phyloP scores from a whole-genome alignment of 2,329 filamentous ascomycete genomes.

The Huntiella savannae region DNA sequence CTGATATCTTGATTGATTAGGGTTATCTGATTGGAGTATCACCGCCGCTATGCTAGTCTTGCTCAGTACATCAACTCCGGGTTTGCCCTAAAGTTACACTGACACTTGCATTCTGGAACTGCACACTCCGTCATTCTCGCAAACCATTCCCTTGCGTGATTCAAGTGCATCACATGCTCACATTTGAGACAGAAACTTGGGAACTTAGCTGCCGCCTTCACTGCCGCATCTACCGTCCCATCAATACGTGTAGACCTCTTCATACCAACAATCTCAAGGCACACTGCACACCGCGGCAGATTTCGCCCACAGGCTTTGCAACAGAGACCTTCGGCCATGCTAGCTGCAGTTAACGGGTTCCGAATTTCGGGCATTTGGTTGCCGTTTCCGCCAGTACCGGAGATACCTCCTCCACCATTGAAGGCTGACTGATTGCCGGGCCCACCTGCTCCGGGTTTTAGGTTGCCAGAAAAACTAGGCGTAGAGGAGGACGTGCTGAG shows the following conservation, averaged over 20 bases:
- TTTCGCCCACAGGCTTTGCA: constrained; percentile 49
- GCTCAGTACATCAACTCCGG: constrained; percentile 33
- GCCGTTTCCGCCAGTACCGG: too few relatives aligned
- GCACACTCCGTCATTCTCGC: constrained; percentile 45
- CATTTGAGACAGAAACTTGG: constrained; percentile 52
- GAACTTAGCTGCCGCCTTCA: constrained; percentile 34
- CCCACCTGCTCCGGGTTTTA: too few relatives aligned
- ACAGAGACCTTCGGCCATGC: constrained; percentile 40
- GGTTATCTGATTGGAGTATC: not conserved
- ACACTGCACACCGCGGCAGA: constrained; percentile 48
- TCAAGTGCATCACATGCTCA: constrained; percentile 48
- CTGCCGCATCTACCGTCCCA: constrained; percentile 27
- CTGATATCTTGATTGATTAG: not conserved
- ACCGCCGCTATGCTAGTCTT: not conserved
- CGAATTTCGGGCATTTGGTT: constrained; percentile 12
- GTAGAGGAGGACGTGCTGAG: too few relatives aligned
- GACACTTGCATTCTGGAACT: constrained; percentile 47
- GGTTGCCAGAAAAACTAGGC: too few relatives aligned
- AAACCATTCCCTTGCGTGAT: constrained; percentile 51
- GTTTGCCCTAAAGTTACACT: constrained; percentile 42
- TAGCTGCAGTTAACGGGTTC: constrained; percentile 40
- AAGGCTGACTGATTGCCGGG: too few relatives aligned
- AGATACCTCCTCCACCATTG: too few relatives aligned
- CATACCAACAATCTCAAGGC: constrained; percentile 45
- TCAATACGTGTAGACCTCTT: constrained; percentile 40